Evolutionary conservation across 2,329 filamentous ascomycete genomes (phyloP).

Genomic region (Trichophyton schoenleinii): DNA sequence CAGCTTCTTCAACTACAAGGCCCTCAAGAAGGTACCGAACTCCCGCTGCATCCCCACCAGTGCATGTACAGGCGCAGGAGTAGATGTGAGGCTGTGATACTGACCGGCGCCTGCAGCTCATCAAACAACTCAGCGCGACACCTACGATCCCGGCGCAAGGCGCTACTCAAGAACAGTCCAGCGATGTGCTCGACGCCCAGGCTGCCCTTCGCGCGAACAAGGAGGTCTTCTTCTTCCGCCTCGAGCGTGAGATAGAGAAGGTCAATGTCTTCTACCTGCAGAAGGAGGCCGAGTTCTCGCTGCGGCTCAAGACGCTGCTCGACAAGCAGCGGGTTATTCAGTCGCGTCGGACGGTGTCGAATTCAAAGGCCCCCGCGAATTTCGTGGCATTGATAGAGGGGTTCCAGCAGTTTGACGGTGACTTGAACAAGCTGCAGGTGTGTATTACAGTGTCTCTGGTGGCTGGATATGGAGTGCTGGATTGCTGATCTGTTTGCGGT

Average conservation of each 20-base stretch:
- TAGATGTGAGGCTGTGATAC: slow-evolving; percentile 9
- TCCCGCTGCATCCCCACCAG: neutral
- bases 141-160: slow-evolving; percentile 69
- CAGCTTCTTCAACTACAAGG: slow-evolving; percentile 99
- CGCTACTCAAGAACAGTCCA: slow-evolving; percentile 31
- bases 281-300: slow-evolving; percentile 95
- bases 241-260: slow-evolving; percentile 95
- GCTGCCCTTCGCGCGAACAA: slow-evolving; percentile 89
- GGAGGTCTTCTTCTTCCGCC: slow-evolving; percentile 94
- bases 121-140: slow-evolving; percentile 92
- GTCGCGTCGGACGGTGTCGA: slow-evolving; percentile 58
- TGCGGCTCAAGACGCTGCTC: slow-evolving; percentile 78
- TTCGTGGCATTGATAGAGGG: slow-evolving; percentile 93
- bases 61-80: neutral
- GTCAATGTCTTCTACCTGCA: slow-evolving; percentile 97
- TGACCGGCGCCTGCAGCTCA: slow-evolving; percentile 52
- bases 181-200: slow-evolving; percentile 58
- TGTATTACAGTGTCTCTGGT: slow-evolving; percentile 14
- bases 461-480: neutral
- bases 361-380: slow-evolving; percentile 78
- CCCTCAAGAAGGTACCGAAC: slow-evolving; percentile 73
- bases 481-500: slow-evolving; percentile 11
- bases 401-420: slow-evolving; percentile 91
- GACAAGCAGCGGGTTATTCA: slow-evolving; percentile 93
- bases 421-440: slow-evolving; percentile 81